Conservation (phyloP, 768 basidiomycete species). For the Cubamyces sp. region DNA sequence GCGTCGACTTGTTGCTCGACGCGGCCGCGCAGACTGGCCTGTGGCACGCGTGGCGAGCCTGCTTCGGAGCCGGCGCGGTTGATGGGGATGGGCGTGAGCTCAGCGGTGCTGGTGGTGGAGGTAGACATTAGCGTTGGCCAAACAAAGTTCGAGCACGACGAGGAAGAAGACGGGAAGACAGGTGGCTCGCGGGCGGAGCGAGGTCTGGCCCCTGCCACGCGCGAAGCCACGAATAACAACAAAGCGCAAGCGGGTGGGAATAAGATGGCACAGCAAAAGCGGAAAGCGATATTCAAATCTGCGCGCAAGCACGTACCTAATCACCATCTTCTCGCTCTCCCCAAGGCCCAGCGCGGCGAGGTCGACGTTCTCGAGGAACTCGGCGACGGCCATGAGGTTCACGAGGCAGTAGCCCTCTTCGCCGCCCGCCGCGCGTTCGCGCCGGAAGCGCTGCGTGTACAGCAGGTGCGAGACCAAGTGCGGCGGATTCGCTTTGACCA, state of each 20-base stretch:
- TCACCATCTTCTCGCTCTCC: conserved; percentile 56
- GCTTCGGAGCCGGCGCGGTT: conserved; percentile 55
- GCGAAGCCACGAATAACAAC: not conserved
- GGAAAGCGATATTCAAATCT: conserved; percentile 2
- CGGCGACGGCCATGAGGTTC: conserved; percentile 93
- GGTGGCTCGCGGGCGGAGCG: not conserved
- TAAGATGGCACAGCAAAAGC: not conserved
- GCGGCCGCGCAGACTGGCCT: conserved; percentile 66
- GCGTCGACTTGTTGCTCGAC: conserved; percentile 82
- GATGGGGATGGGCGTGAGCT: conserved; percentile 81
- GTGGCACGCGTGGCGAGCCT: conserved; percentile 45
- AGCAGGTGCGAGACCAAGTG: conserved; percentile 75
- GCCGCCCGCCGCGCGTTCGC: conserved; percentile 59
- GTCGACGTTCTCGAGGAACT: conserved; percentile 95
- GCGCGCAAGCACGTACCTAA: conserved; percentile 52
- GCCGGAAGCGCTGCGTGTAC: conserved; percentile 62
- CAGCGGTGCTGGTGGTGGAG: conserved; percentile 63
- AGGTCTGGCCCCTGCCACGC: conserved; percentile 1
- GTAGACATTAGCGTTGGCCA: conserved; percentile 2
- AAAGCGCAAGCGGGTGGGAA: not conserved
- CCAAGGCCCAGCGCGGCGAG: conserved; percentile 68
- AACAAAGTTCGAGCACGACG: not conserved
- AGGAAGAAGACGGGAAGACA: conserved; percentile 6
- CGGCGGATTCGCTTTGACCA: conserved; percentile 90
- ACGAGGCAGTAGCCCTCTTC: conserved; percentile 94